Percentiles rank a stretch among this genome's conserved stretches.
Conservation (phyloP, 768 basidiomycete genomes). For the Mycena venus region DNA sequence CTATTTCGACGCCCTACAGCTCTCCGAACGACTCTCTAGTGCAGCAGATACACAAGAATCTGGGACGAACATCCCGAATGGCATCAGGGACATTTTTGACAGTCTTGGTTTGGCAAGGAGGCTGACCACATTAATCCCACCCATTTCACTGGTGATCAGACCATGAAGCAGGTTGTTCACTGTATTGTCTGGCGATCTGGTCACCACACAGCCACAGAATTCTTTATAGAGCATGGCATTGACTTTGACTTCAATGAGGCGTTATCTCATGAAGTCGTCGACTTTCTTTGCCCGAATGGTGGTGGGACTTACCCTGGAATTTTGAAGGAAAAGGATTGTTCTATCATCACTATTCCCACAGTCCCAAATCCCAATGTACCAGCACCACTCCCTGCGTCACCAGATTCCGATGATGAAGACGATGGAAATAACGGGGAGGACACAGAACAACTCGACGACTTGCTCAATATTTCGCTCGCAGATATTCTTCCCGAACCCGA, state of each 20-base stretch:
- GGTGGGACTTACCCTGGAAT: conserved; percentile 1
- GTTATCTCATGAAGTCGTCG: background rate
- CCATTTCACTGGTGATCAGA: background rate
- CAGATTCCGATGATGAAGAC: background rate
- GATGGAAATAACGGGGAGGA: background rate
- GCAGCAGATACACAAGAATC: background rate
- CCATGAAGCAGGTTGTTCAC: background rate
- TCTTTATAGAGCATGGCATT: background rate
- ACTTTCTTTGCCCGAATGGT: conserved; percentile 11
- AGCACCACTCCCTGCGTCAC: background rate
- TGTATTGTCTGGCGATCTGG: background rate
- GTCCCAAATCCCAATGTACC: too few species aligned
- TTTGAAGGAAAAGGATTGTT: conserved; percentile 1
- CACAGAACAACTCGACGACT: background rate
- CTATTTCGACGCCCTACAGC: background rate
- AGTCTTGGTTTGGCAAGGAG: conserved; percentile 12
- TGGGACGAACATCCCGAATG: background rate
- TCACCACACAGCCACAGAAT: background rate
- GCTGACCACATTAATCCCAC: conserved; percentile 13
- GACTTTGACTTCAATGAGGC: background rate
- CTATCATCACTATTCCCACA: background rate
- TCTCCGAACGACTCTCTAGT: background rate
- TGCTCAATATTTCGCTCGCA: background rate
- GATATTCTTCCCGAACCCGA: background rate
- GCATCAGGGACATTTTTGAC: conserved; percentile 9